Conservation (phyloP, 139 green algal species). For the Chlorella sp. region DNA sequence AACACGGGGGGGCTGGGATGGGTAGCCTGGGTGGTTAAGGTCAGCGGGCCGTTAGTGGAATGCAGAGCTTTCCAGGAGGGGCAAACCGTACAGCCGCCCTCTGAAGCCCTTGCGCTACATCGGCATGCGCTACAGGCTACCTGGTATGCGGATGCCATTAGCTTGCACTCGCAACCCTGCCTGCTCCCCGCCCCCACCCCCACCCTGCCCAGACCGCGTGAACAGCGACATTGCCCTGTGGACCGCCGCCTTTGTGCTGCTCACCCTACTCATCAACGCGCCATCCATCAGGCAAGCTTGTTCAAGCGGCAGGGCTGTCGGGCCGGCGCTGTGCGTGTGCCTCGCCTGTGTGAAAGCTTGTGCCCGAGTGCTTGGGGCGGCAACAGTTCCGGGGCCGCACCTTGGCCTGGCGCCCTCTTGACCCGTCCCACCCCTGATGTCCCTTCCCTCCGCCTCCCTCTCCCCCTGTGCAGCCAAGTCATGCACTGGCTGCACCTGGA, state of each 20-base stretch:
- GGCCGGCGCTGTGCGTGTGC: not conserved
- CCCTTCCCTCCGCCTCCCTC: not conserved
- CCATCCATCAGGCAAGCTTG: conserved; percentile 40
- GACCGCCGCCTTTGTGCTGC: conserved; percentile 81
- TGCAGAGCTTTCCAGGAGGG: too few relatives aligned
- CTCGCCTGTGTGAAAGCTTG: not conserved
- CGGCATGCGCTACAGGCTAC: too few relatives aligned
- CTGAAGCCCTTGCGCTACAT: too few relatives aligned
- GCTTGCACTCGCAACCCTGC: not conserved
- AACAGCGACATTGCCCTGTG: conserved; percentile 76
- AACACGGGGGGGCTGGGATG: too few relatives aligned
- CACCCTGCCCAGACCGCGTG: conserved; percentile 14
- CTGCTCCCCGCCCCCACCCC: not conserved
- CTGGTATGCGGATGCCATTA: too few relatives aligned
- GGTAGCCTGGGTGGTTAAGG: not conserved
- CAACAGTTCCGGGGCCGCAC: too few relatives aligned
- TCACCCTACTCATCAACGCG: conserved; percentile 88
- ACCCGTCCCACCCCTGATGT: not conserved
- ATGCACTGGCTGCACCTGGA: conserved; percentile 48
- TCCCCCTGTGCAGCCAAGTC: conserved; percentile 34
- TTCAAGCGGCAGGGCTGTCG: not conserved
- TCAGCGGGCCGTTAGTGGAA: too few relatives aligned
- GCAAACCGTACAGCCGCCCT: too few relatives aligned
- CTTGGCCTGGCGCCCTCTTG: not conserved
- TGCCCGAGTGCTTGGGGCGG: not conserved